Base-by-base conservation (phyloP, 108 stramenopile genomes). In the Aurantiochytrium sp. region DNA sequence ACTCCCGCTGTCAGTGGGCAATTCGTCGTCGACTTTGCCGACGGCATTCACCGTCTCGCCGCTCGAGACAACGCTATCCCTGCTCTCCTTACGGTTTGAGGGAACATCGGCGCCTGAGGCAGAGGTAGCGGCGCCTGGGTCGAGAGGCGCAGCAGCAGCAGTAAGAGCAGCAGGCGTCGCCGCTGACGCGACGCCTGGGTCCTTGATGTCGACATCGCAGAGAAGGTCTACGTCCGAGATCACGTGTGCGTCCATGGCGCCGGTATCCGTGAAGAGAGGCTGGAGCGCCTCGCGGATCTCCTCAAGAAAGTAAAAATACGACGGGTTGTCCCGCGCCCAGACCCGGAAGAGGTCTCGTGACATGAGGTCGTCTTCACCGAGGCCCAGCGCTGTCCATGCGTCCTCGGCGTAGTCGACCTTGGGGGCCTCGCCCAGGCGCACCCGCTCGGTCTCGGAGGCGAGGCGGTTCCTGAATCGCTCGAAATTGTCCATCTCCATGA, bases 401-500 rank as follows among this genome's bases (percentile, higher is more conserved):
- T 41, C 45, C 12, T 81, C 73, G 6, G 73, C 73, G 24, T 48
- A 81, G 30, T 81, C 24, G 45, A 48, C 3, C 21, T 48, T 37
- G 1, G 24, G 39, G 12, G 24, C 3, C 15, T 81, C 42, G 0
- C 42, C 42, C 39, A 22, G 39, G 17, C 73, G 39, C 21, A 22
- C 27, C 6, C 45, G 39, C 42, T 81, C 39, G 10, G 73, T 48
- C 45, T 81, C 73, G n/a, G 6, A 30, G 0, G 39, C 42, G 6
- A 81, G 73, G 0, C 24, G 39, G 8, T 48, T 48, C 24, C 73
- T 41, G 39, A 81, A 81, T 15, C 73, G 39, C 45, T 81, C 73
- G 24, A 81, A 81, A 24, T 81, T 81, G 45, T 81, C 73, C 45
- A 48, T 41, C 24, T 81, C 73, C 73, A 81, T 81, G 12, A 81